Conservation (phyloP, 2,329 filamentous ascomycete species). For the Fusarium tuaranense region DNA sequence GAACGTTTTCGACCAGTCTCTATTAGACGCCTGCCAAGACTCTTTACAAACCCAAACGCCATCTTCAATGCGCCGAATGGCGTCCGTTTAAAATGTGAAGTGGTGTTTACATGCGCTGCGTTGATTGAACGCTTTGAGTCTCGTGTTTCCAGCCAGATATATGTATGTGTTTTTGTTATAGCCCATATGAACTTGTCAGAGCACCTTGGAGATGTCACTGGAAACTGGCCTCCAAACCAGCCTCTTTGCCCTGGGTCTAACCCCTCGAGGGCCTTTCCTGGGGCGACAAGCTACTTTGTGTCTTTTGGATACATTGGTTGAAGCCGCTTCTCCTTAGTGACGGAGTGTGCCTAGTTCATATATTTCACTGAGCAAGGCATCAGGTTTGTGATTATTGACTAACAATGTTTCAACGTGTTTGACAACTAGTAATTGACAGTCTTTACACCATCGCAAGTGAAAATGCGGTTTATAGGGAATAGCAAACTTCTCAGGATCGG, state of each 20-base stretch:
- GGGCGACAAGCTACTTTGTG: slow-evolving; percentile 86
- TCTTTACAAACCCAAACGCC: slow-evolving; percentile 78
- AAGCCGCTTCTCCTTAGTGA: slow-evolving; percentile 84
- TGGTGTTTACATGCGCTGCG: slow-evolving; percentile 83
- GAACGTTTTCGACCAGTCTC: slow-evolving; percentile 86
- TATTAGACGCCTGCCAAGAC: slow-evolving; percentile 84
- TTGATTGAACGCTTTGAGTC: slow-evolving; percentile 86
- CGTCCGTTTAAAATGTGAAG: slow-evolving; percentile 79
- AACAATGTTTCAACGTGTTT: neutral
- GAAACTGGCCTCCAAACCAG: slow-evolving; percentile 77
- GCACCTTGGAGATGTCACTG: slow-evolving; percentile 56
- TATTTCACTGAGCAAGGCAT: slow-evolving; percentile 77
- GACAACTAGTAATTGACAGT: slow-evolving; percentile 6
- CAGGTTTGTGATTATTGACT: slow-evolving; percentile 14
- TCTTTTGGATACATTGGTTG: slow-evolving; percentile 89
- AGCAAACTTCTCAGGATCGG: neutral
- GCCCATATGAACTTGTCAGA: slow-evolving; percentile 61
- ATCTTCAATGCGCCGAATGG: slow-evolving; percentile 78
- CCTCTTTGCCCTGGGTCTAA: slow-evolving; percentile 81
- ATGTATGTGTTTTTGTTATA: slow-evolving; percentile 70
- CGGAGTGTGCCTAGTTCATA: slow-evolving; percentile 85
- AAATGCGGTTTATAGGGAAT: neutral
- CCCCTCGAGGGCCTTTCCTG: slow-evolving; percentile 70
- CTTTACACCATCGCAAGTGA: slow-evolving; percentile 27
- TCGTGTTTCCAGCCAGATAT: slow-evolving; percentile 75